phyloP scores from a whole-genome alignment of 495 filamentous ascomycete genomes.

The Penicillium nucicola region DNA sequence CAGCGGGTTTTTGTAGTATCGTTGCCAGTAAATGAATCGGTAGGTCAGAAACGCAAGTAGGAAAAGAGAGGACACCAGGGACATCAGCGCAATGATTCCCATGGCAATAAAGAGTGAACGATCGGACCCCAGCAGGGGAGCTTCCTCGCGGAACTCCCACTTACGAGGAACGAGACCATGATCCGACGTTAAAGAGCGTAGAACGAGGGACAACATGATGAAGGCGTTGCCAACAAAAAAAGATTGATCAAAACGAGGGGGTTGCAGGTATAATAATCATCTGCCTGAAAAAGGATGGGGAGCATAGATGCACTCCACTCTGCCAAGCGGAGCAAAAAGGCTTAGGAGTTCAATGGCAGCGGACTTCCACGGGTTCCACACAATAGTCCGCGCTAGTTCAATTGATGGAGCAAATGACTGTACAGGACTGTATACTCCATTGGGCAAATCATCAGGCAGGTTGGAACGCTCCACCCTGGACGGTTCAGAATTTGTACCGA shows the following conservation, averaged over 20 bases:
- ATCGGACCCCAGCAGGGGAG: conserved; percentile 16
- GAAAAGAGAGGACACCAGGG: conserved; percentile 50
- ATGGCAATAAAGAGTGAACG: conserved; percentile 52
- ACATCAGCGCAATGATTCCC: conserved; percentile 52
- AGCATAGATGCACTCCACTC: neutral
- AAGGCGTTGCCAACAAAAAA: neutral
- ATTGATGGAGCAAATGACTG: neutral
- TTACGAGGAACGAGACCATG: conserved; percentile 13
- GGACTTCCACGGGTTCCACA: conserved; percentile 7
- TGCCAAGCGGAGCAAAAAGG: neutral
- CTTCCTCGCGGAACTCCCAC: conserved; percentile 20
- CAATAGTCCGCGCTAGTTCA: neutral
- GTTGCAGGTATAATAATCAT: neutral
- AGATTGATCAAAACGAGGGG: neutral
- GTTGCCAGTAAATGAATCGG: conserved; percentile 55
- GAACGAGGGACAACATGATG: conserved; percentile 13
- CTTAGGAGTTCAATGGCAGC: neutral
- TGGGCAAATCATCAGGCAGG: neutral
- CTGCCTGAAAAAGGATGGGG: neutral
- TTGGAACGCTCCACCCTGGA: neutral
- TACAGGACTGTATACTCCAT: conserved; percentile 3
- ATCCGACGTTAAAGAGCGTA: conserved; percentile 14
- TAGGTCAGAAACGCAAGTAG: conserved; percentile 55
- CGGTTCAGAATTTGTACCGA: no score
- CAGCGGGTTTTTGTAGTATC: conserved; percentile 39